Evolutionary conservation across 1,284 basidiomycete species (phyloP).

Genomic region (Tilletia indica): DNA sequence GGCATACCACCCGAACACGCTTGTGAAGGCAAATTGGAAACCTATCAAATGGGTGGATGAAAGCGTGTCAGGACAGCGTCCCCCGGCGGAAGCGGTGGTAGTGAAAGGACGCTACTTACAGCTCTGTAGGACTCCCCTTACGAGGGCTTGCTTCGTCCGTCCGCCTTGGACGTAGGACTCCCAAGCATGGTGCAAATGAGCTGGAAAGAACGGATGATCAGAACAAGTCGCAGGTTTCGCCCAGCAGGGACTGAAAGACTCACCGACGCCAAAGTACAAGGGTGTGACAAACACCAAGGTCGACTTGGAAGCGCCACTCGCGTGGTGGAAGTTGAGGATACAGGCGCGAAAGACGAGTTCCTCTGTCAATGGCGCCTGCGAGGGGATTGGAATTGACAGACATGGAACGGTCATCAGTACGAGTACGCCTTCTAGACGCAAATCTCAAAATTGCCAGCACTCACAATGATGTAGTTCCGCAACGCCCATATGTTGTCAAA

Average conservation of each 20-base stretch:
- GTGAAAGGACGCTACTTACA: slow-evolving; percentile 60
- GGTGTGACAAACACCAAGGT: slow-evolving; percentile 77
- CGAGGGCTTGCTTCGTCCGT: slow-evolving; percentile 61
- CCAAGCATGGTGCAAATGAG: slow-evolving; percentile 87
- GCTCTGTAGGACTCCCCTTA: slow-evolving; percentile 64
- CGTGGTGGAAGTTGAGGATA: slow-evolving; percentile 71
- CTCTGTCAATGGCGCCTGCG: slow-evolving; percentile 82
- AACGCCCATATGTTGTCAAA: slow-evolving; percentile 65
- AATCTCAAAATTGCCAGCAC: slow-evolving; percentile 51
- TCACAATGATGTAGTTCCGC: slow-evolving; percentile 75
- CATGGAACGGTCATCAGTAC: neutral
- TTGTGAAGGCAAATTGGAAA: slow-evolving; percentile 84
- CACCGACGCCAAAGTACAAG: slow-evolving; percentile 73
- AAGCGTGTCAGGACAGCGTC: neutral
- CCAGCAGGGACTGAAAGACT: neutral
- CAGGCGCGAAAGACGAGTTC: slow-evolving; percentile 88
- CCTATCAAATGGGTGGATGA: slow-evolving; percentile 59
- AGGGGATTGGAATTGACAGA: neutral
- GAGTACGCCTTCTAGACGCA: neutral
- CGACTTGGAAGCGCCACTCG: slow-evolving; percentile 64
- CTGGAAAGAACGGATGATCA: slow-evolving; percentile 49
- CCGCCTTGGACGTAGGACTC: slow-evolving; percentile 68
- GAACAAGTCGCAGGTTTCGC: too few species aligned
- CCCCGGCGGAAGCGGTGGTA: slow-evolving; percentile 8
- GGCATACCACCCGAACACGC: slow-evolving; percentile 84